Percentiles rank a stretch among this genome's conserved stretches.
Conservation (phyloP, 768 basidiomycete species). For the Vararia minispora region DNA sequence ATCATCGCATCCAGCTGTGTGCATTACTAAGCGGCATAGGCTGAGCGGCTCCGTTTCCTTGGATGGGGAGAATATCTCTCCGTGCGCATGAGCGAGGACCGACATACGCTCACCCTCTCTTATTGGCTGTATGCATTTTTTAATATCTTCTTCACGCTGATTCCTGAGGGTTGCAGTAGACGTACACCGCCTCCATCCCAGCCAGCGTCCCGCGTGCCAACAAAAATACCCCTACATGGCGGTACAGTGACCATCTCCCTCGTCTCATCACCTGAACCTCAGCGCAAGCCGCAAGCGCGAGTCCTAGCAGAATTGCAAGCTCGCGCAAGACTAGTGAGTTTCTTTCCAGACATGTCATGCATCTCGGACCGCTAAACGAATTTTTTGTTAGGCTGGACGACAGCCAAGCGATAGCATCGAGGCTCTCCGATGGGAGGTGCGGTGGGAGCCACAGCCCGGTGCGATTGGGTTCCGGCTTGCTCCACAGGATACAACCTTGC, state of each 20-base stretch:
- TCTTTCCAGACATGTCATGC: no score
- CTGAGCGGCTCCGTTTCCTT: slow-evolving; percentile 64
- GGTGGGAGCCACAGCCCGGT: slow-evolving; percentile 66
- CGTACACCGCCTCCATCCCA: slow-evolving; percentile 21
- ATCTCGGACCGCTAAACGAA: no score
- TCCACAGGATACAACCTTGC: slow-evolving; percentile 32
- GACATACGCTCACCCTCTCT: slow-evolving; percentile 57
- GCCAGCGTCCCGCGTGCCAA: slow-evolving; percentile 22
- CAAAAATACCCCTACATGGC: slow-evolving; percentile 51
- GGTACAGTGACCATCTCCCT: slow-evolving; percentile 70
- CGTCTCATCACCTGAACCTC: slow-evolving; percentile 40
- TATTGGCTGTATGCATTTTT: slow-evolving; percentile 69
- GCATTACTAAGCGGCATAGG: slow-evolving; percentile 25
- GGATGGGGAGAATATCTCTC: slow-evolving; percentile 78
- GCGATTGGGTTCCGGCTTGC: slow-evolving; percentile 53
- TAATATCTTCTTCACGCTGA: no score
- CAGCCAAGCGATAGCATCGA: slow-evolving; percentile 68
- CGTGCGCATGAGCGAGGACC: slow-evolving; percentile 57
- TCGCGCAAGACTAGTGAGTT: slow-evolving; percentile 51
- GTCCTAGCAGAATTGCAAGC: slow-evolving; percentile 54
- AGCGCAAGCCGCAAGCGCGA: slow-evolving; percentile 41
- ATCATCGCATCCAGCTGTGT: no score
- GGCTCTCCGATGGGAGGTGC: slow-evolving; percentile 51
- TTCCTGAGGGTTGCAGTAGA: slow-evolving; percentile 33
- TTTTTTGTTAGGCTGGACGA: no score